A percentile compares a stretch with the other conserved stretches of the same genome.
Evolutionary conservation across 345 rosid genomes (phyloP).

Genomic region (Syzygium oleosum): DNA sequence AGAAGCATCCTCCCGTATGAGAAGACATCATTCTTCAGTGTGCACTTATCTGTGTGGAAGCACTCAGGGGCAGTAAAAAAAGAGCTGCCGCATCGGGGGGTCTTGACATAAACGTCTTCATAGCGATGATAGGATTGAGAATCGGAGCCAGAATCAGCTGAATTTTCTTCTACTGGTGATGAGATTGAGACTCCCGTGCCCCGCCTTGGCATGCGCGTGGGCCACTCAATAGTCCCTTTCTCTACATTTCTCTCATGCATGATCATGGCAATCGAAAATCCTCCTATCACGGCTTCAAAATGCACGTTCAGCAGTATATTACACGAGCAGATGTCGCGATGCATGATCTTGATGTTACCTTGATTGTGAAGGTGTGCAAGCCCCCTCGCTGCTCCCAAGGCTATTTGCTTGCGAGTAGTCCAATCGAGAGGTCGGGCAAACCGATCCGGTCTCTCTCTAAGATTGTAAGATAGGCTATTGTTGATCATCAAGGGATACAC

Average conservation of each 20-base stretch:
- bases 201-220: too few relatives aligned
- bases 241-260: not conserved
- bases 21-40: too few relatives aligned
- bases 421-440: not conserved
- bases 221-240: not conserved
- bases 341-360: not conserved
- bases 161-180: too few relatives aligned
- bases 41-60: too few relatives aligned
- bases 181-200: too few relatives aligned
- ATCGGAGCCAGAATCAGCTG: not conserved
- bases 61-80: too few relatives aligned
- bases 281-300: not conserved
- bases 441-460: not conserved
- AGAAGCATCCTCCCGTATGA: not conserved
- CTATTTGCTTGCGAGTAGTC: not conserved
- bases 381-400: not conserved
- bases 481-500: slow-evolving; percentile 2
- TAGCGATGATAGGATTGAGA: not conserved
- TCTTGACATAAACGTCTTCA: not conserved
- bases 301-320: not conserved
- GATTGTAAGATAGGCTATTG: not conserved
- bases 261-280: accelerated
- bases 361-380: not conserved
- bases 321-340: not conserved
- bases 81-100: too few relatives aligned